Conservation (phyloP, 805 yeast species). For the Saccharomycopsis sp. region DNA sequence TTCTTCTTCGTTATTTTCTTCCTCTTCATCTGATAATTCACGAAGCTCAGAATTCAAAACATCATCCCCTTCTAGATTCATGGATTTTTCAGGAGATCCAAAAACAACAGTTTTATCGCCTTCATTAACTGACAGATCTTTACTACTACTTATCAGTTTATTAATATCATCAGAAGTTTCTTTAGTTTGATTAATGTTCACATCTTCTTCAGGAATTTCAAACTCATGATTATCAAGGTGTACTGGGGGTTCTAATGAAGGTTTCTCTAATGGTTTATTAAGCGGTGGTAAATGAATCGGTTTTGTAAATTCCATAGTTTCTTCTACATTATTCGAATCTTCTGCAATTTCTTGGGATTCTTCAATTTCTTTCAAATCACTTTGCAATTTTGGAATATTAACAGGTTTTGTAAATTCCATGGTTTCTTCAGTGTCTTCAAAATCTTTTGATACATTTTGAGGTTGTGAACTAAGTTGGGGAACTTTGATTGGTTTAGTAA, state of each 20-base stretch:
- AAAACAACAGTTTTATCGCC: background rate
- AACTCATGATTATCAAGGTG: no score
- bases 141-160: no score
- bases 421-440: conserved; percentile 18
- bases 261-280: no score
- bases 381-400: no score
- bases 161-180: no score
- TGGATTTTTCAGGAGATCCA: background rate
- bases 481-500: conserved; percentile 10
- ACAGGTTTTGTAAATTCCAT: conserved; percentile 25
- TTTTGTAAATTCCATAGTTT: conserved; percentile 26
- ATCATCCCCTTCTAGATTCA: background rate
- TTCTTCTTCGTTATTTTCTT: conserved; percentile 9
- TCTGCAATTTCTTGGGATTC: background rate
- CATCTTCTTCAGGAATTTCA: no score
- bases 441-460: background rate
- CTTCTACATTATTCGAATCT: conserved; percentile 6
- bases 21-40: background rate
- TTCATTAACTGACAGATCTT: no score
- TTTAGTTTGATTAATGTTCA: no score
- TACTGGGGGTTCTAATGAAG: no score
- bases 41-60: background rate
- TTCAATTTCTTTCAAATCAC: no score
- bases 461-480: background rate
- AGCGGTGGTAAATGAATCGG: conserved; percentile 5